Base-by-base conservation (phyloP, 192 early-diverging fungal species). In the Gryganskiella cystojenkinii region DNA sequence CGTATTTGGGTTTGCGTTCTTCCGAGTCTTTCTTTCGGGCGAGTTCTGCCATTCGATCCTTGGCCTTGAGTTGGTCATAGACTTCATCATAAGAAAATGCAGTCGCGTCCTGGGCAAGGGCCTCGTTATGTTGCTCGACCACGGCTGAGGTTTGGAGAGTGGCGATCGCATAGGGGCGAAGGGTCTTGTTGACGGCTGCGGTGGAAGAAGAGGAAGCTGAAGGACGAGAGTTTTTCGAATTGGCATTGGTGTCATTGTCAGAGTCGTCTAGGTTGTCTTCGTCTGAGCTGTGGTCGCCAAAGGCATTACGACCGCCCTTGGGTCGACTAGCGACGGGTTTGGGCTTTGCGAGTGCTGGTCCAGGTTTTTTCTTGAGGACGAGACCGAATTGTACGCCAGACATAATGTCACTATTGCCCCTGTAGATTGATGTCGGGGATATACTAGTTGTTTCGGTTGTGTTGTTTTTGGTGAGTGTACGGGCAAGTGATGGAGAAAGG, bases 11-110 rank as follows among this genome's bases (percentile, higher is more conserved):
- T 83, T 92, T 73, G 15, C 70, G 70, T 17, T 76, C 62, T 10
- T 33, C 37, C 5, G 71, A 58, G 47, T 78, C 74, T 15, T 78
- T n/a, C 37, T 91, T 89, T 20, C 80, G 69, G 27, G 82, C 71
- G 52, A 84, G 80, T 61, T 83, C 81, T 61, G 85, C 74, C 0
- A 82, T 75, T 14, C 68, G 80, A 43, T 92, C 90, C 1, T 63
- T 82, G 20, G 80, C 81, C 59, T 93, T 93, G 33, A 93, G 68
- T 52, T 86, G 84, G 51, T 94, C 93, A 70, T 92, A 94, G 1
- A 89, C 88, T 11, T 80, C 90, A 66, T 94, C 93, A 67, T 94
- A 94, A 60, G 93, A 92, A 81, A 91, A 94, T 3, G 91, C 83
- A 47, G 71, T 88, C 13, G 92, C 73, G 65, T 94, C 92, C 69